Base-by-base conservation (phyloP, 169 alveolate genomes). In the Plasmodium coatneyi region DNA sequence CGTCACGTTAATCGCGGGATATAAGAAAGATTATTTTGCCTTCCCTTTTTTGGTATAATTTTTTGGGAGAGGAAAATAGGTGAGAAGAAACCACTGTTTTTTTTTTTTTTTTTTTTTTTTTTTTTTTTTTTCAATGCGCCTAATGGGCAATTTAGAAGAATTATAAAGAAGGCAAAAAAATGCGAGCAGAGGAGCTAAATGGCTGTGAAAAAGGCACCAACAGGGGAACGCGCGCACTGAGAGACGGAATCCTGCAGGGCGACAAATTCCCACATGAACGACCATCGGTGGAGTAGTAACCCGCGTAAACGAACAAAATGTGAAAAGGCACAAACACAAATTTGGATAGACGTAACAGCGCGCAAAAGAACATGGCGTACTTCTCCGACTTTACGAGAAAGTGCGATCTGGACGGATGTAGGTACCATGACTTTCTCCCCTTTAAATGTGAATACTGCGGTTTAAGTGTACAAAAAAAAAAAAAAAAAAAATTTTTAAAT, bases 361-460 rank as follows among this genome's bases (percentile, higher is more conserved):
- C 19, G 71, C 36, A 12, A 82, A 56, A 16, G 16, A 87, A 87
- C 16, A 87, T 87, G 93, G 93, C 93, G 19, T 78, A 79, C 49
- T 87, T 87, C 80, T 87, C 93, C 16, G 87, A 87, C 71, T 78
- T 87, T 30, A n/a, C 70, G 43, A 78, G 80, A 34, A 66, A 87
- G 49, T 87, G 93, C 25, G 89, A 87, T 22, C 16, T 87, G 60
- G 87, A 54, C 30, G 93, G 93, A 30, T 87, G 93, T 36, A 87
- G 93, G 71, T 56, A 78, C 49, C 93, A 87, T 78, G 93, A 87
- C 71, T 87, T 87, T 78, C 93, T 87, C 79, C 93, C 93, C 19
- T 80, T 56, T 34, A 78, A 87, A 71, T 87, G 93, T 87, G 89
- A 87, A 87, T 87, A 87, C 71, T 87, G 93, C 41, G 79, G 36